phyloP scores from a whole-genome alignment of 768 basidiomycete genomes.

The Amanita rubescens region DNA sequence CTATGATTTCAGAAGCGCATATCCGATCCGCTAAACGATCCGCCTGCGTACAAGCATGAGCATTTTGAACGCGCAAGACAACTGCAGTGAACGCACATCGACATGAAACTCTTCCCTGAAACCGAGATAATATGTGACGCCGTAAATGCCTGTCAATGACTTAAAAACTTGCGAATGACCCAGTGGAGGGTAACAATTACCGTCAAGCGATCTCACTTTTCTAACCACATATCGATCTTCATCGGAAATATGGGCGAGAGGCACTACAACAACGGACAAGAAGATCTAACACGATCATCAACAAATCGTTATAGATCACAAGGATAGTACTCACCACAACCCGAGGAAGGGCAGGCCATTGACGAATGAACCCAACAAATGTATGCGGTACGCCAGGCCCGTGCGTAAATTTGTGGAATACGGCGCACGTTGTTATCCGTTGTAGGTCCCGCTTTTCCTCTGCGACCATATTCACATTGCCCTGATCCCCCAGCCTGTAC shows the following conservation, averaged over 20 bases:
- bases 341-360: slow-evolving; percentile 63
- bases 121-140: slow-evolving; percentile 50
- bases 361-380: slow-evolving; percentile 56
- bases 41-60: slow-evolving; percentile 19
- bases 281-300: slow-evolving; percentile 38
- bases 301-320: neutral
- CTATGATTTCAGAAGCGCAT: slow-evolving; percentile 37
- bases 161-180: neutral
- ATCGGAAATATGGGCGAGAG: slow-evolving; percentile 38
- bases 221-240: slow-evolving; percentile 49
- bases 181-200: slow-evolving; percentile 16
- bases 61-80: neutral
- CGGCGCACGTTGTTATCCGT: slow-evolving; percentile 44
- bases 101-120: slow-evolving; percentile 58
- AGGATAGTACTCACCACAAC: slow-evolving; percentile 43
- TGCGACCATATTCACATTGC: slow-evolving; percentile 14
- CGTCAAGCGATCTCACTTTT: slow-evolving; percentile 50
- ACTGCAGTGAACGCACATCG: slow-evolving; percentile 18
- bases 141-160: slow-evolving; percentile 43
- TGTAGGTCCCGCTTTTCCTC: slow-evolving; percentile 20
- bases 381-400: slow-evolving; percentile 58
- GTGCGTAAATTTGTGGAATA: slow-evolving; percentile 49
- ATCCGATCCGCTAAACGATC: slow-evolving; percentile 45
- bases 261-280: slow-evolving; percentile 48
- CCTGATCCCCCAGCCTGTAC: slow-evolving; percentile 11